Conservation (phyloP, 345 rosid species). For the Populus simonii region DNA sequence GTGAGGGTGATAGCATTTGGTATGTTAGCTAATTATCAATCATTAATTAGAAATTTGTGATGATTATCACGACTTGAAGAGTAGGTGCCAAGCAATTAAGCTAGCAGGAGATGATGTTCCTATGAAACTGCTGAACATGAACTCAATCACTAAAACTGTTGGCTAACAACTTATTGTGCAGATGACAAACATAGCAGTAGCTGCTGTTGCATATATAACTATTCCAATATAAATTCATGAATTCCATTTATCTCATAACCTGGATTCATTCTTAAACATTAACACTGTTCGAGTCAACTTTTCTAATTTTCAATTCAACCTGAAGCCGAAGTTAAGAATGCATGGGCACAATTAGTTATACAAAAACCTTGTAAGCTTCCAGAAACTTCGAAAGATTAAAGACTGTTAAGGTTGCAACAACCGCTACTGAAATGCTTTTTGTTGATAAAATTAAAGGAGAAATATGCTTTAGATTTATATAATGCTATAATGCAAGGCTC, state of each 20-base stretch:
- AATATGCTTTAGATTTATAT: not conserved
- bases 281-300: not conserved
- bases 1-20: not conserved
- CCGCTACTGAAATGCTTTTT: not conserved
- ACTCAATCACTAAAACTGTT: not conserved
- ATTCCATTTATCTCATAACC: not conserved
- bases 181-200: not conserved
- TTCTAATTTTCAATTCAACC: not conserved
- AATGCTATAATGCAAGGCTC: not conserved
- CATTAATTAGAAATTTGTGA: not conserved
- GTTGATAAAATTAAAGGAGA: not conserved
- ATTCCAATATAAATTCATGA: not conserved
- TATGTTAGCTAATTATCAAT: not conserved
- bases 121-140: not conserved
- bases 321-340: not conserved
- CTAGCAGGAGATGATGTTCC: not conserved
- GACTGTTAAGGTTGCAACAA: not conserved
- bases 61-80: not conserved
- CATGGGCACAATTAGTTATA: not conserved
- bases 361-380: not conserved
- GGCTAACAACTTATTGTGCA: not conserved
- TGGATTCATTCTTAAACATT: slow-evolving; percentile 1
- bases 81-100: not conserved
- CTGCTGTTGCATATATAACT: not conserved
- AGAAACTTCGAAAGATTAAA: not conserved